Conservation (phyloP, 2,329 filamentous ascomycete genomes). For the Helicocarpus griseus region DNA sequence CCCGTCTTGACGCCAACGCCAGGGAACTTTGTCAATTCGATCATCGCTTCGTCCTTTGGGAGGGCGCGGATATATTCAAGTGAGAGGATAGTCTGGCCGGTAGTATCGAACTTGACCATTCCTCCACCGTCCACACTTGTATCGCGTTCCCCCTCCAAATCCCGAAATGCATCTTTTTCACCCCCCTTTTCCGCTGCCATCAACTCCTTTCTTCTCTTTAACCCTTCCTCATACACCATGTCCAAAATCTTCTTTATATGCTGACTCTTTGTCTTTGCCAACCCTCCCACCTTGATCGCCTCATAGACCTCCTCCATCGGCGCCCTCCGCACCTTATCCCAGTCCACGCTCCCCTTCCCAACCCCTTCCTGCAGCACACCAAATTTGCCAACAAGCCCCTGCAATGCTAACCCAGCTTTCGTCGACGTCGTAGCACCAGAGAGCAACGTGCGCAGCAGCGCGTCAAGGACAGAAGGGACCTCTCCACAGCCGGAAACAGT, state of each 20-base stretch:
- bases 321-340: conserved; percentile 58
- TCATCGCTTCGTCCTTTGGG: conserved; percentile 47
- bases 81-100: conserved; percentile 52
- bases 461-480: conserved; percentile 55
- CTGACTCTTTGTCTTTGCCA: conserved; percentile 60
- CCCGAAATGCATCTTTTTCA: too few species aligned
- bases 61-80: conserved; percentile 52
- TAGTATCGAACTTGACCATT: too few species aligned
- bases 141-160: conserved; percentile 35
- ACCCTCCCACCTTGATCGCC: conserved; percentile 60
- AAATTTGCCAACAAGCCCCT: conserved; percentile 54
- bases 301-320: conserved; percentile 52
- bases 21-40: conserved; percentile 48
- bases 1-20: conserved; percentile 59
- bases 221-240: conserved; percentile 60
- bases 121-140: conserved; percentile 46
- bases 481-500: conserved; percentile 59
- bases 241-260: conserved; percentile 66
- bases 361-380: conserved; percentile 47
- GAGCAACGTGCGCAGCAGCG: conserved; percentile 52
- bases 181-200: conserved; percentile 33
- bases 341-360: conserved; percentile 64
- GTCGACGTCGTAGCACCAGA: conserved; percentile 50
- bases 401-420: conserved; percentile 56
- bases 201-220: conserved; percentile 44